Conservation (phyloP, 495 filamentous ascomycete species). For the Lepidopterella palustris region DNA sequence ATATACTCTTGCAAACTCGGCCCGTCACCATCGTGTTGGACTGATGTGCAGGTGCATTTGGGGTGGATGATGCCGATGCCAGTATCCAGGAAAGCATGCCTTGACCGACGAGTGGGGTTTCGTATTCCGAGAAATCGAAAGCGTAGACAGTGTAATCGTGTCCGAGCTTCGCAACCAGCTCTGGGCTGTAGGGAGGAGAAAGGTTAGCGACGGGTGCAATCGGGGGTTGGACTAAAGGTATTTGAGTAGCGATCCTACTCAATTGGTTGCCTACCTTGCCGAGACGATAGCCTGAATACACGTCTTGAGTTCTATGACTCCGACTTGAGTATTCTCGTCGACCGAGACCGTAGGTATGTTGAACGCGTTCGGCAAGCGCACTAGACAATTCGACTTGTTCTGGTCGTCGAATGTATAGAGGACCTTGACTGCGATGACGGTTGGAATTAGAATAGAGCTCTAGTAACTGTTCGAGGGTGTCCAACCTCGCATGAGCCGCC, state of each 20-base stretch:
- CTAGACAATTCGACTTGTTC: slow-evolving; percentile 82
- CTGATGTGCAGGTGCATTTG: slow-evolving; percentile 47
- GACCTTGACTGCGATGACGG: slow-evolving; percentile 66
- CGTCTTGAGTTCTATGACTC: slow-evolving; percentile 81
- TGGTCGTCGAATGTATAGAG: slow-evolving; percentile 94
- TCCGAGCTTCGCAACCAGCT: slow-evolving; percentile 74
- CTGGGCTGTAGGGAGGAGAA: slow-evolving; percentile 45
- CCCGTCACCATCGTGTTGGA: slow-evolving; percentile 79
- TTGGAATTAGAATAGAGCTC: not conserved
- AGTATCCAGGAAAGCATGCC: slow-evolving; percentile 90
- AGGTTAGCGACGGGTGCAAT: not conserved
- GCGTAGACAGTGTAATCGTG: slow-evolving; percentile 96
- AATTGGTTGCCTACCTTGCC: slow-evolving; percentile 50
- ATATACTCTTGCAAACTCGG: slow-evolving; percentile 74
- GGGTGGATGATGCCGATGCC: slow-evolving; percentile 36
- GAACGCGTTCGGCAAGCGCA: slow-evolving; percentile 76
- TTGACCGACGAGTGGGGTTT: slow-evolving; percentile 87
- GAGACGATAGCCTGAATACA: slow-evolving; percentile 82
- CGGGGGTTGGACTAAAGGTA: no score
- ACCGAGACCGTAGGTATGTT: slow-evolving; percentile 72
- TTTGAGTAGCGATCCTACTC: slow-evolving; percentile 1
- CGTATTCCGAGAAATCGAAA: slow-evolving; percentile 91
- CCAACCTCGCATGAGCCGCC: slow-evolving; percentile 31
- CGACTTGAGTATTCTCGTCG: slow-evolving; percentile 71
- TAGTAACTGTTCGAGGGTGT: not conserved